phyloP scores from a whole-genome alignment of 768 basidiomycete genomes.

The Rhodotorula graminis region DNA sequence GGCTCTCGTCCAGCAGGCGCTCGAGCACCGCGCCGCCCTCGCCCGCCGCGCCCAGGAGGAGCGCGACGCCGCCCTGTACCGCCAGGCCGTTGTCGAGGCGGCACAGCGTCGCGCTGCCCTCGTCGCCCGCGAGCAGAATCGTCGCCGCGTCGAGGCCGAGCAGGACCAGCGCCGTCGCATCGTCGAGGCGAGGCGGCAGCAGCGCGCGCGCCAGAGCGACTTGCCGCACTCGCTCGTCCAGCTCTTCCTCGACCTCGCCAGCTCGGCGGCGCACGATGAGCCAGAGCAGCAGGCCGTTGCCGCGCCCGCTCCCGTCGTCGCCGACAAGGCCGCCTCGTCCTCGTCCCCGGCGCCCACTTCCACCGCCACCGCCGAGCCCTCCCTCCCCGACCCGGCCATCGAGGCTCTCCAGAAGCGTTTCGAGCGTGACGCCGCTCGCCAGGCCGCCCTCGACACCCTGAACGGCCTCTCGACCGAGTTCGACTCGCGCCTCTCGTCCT shows the following conservation, averaged over 20 bases:
- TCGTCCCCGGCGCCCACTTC: no score
- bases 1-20: not conserved
- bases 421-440: slow-evolving; percentile 16
- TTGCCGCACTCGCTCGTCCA: not conserved
- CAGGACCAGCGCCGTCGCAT: slow-evolving; percentile 1
- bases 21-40: slow-evolving; percentile 3
- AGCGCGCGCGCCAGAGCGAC: not conserved
- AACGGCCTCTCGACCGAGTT: slow-evolving; percentile 52
- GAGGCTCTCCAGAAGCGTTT: slow-evolving; percentile 9
- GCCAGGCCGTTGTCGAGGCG: not conserved
- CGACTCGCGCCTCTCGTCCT: slow-evolving; percentile 50
- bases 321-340: not conserved
- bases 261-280: not conserved
- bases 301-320: not conserved
- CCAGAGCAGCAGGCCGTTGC: not conserved
- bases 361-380: not conserved
- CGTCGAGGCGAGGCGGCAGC: not conserved
- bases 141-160: not conserved
- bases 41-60: not conserved
- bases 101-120: not conserved
- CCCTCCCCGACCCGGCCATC: not conserved
- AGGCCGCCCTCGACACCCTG: slow-evolving; percentile 49
- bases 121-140: not conserved
- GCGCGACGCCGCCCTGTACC: not conserved
- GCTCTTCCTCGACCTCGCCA: not conserved